Evolutionary conservation across 1,284 basidiomycete species (phyloP), one percentile per base, ranked within the genome.

Genomic region (Melampsora americana): DNA sequence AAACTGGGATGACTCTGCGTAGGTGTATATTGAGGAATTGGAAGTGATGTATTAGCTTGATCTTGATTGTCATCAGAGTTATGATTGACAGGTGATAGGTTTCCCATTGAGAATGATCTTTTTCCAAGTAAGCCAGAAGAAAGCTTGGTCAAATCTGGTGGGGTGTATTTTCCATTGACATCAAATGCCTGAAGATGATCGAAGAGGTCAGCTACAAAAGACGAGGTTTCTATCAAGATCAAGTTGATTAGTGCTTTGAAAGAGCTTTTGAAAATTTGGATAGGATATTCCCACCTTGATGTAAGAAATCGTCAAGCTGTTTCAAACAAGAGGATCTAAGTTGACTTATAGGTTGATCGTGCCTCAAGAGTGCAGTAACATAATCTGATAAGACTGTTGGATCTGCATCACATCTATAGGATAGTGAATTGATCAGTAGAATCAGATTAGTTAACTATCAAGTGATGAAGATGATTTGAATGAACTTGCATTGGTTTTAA

Each of bases 11-110:
- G 71, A 53, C 64, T 66, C 35, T 74, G 71, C 39, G 71, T 74
- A n/a, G 71, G 71, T n/a, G 71, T 74, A 46, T 74, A 74, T 59
- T 74, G 71, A 59, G 71, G 71, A 62, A 74, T 74, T 26, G 64
- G 70, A 32, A 61, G 44, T 30, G 70, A 64, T 23, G 70, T 26
- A 64, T 64, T 61, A 56, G 11, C 30, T 20, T 14, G 26, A 16
- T 72, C 60, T 62, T 16, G 44, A 64, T 48, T 50, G 28, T 72
- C 61, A 48, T 35, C 35, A 65, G 70, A 20, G 61, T 32, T 14
- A 35, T 72, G 6, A 6, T 42, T n/a, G 68, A n/a, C 60, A 28
- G 68, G 18, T 26, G 60, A 44, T 32, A 44, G 53, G 35, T 70
- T 60, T 46, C 61, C 69, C 28, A 39, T 23, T 9, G 69, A 28